Base-by-base conservation (phyloP, 2,329 filamentous ascomycete species). In the Madurella mycetomatis region DNA sequence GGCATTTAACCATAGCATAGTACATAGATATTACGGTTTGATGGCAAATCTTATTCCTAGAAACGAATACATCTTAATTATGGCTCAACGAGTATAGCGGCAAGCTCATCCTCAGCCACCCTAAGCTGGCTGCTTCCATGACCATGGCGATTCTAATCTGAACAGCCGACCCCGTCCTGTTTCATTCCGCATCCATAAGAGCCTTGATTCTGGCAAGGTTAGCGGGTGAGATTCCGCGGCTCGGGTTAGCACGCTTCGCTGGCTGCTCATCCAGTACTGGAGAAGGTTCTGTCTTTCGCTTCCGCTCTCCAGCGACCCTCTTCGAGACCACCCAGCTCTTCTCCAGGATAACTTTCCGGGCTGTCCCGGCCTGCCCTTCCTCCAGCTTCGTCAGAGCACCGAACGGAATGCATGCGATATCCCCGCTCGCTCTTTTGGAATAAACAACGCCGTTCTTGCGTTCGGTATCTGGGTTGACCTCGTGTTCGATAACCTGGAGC, bases 301-400 rank as follows among this genome's bases (percentile, higher is more conserved):
- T 56, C 25, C 31, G 18, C 32, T 31, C 30, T 2, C 9, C 31
- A 0, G 1, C 25, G 2, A 12, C 17, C 11, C 18, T 17, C 37
- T 31, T 49, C 9, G 41, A 13, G 13, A 53, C n/a, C 11, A 55
- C 51, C 49, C 53, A 55, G 17, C 46, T 53, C 42, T 45, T 53
- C n/a, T 55, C 53, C 41, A 58, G 8, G 2, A 58, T 17, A 2
- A 49, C 41, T 31, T 58, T 58, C 9, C 5, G 16, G 16, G 9
- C 41, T n/a, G 41, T n/a, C 17, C 47, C 53, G 11, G 11, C 16
- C 1, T 5, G 0, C 16, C 19, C 34, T 9, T 43, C 34, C 12
- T 46, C 47, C 13, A 55, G 9, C 46, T 45, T 53, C 4, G 53
- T 58, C 32, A 58, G 15, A 1, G 53, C 53, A 5, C 56, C 56